Base-by-base conservation (phyloP, 331 rosid species). In the Pyracantha coccinea region DNA sequence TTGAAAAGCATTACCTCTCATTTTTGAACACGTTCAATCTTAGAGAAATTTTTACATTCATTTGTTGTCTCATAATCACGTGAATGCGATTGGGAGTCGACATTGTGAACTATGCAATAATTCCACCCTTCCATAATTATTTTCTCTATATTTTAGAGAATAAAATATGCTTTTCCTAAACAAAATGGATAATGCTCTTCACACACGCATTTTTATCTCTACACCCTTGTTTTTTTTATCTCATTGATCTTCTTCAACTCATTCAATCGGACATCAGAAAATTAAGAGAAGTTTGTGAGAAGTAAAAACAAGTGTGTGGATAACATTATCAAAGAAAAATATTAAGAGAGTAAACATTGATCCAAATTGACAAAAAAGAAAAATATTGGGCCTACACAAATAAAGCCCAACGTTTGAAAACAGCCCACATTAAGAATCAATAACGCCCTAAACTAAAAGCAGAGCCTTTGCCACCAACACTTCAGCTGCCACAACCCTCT, bases 401-500 rank as follows among this genome's bases (percentile, higher is more conserved):
- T 0, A 19, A 57, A 33, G 55, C 68, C 76, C 67, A 58, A 7
- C 10, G 2, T 57, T 20, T 32, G 33, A 71, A 32, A 17, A 53
- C 23, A 7, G 66, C 33, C 75, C 50, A 71, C 20, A 12, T 11
- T 9, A 21, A 31, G 3, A 54, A 32, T 15, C 17, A 72, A 3
- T 4, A 38, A 58, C 58, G 38, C 76, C 76, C 58, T 72, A 38
- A 38, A 58, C 76, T 7, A 16, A n/a, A 15, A 8, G 19, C 50
- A 8, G 1, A 14, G 33, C 41, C n/a, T 19, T 58, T 72, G 68
- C 68, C 76, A 68, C 76, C 57, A 13, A 16, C 17, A 35, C 57
- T 24, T 54, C 52, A 55, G 66, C 75, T 54, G 75, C 75, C 75
- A 11, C 3, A 17, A 50, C 9, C 55, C 20, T 71, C 29, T 17